phyloP scores from a whole-genome alignment of 345 rosid species.

The Stellera chamaejasme region DNA sequence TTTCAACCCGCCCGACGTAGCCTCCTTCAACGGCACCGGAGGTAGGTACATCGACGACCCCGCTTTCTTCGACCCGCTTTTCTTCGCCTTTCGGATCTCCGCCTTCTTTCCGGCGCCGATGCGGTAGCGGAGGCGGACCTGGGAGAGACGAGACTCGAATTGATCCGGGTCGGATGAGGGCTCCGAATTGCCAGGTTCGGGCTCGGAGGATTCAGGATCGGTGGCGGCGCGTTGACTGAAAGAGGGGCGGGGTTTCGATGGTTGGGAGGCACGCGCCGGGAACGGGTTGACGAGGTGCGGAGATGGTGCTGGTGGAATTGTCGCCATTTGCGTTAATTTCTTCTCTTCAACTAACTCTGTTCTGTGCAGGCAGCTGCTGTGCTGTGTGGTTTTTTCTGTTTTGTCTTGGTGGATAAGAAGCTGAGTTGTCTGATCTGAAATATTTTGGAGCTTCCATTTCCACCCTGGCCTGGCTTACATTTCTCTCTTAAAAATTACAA shows the following conservation, averaged over 20 bases:
- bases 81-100: constrained; percentile 59
- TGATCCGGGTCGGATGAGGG: constrained; percentile 24
- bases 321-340: constrained; percentile 28
- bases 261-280: constrained; percentile 15
- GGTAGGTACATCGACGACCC: constrained; percentile 50
- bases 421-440: neutral
- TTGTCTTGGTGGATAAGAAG: constrained; percentile 14
- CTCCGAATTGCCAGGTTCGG: constrained; percentile 1
- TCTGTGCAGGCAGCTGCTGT: no score
- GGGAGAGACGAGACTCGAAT: constrained; percentile 70
- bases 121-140: constrained; percentile 54
- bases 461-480: no score
- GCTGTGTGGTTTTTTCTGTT: neutral
- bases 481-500: no score
- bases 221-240: constrained; percentile 42
- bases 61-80: constrained; percentile 22
- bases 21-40: constrained; percentile 62
- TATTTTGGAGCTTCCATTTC: no score
- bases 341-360: neutral
- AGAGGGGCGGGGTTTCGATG: constrained; percentile 19
- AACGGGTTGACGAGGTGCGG: constrained; percentile 30
- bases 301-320: constrained; percentile 17
- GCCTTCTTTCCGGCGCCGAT: constrained; percentile 87
- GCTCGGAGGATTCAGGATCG: constrained; percentile 29
- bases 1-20: constrained; percentile 57